These are phyloP conservation scores for Nothophytophthora sp. DNA, from an alignment of 352 stramenopile species.

Conservation along the genomic window DNA sequence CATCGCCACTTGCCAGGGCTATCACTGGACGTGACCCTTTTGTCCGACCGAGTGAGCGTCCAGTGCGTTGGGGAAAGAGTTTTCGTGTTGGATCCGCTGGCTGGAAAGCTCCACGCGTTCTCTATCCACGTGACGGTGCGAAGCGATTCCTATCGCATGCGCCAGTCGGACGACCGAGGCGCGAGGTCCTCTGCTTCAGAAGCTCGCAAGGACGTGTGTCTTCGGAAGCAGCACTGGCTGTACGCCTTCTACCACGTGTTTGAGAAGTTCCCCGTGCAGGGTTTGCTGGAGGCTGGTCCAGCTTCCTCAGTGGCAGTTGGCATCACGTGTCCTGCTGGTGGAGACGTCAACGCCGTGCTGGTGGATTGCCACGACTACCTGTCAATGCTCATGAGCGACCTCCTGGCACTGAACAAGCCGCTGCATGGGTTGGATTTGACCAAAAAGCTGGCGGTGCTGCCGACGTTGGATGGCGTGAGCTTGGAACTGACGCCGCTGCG, in stretches of 20 bases:
- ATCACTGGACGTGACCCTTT: constrained; percentile 23
- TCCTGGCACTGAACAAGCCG: constrained; percentile 39
- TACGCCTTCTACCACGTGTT: constrained; percentile 48
- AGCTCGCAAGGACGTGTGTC: constrained; percentile 5
- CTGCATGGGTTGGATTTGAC: constrained; percentile 35
- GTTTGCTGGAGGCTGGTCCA: constrained; percentile 9
- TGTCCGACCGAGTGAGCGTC: constrained; percentile 22
- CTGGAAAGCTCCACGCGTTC: constrained; percentile 20
- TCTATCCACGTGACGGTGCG: constrained; percentile 38
- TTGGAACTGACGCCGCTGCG: constrained; percentile 16
- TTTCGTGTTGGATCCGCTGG: constrained; percentile 35
- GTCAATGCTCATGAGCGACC: constrained; percentile 37
- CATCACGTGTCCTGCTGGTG: constrained; percentile 5
- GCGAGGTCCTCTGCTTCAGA: constrained; percentile 1
- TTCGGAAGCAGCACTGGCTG: constrained; percentile 25
- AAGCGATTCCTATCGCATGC: constrained; percentile 63
- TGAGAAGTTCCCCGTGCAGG: constrained; percentile 57
- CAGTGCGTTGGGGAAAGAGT: constrained; percentile 30
- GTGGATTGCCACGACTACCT: constrained; percentile 30
- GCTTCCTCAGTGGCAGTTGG: constrained; percentile 3
- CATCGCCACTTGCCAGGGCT: constrained; percentile 31
- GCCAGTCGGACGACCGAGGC: constrained; percentile 19
- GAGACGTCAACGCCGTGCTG: not conserved
- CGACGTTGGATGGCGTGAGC: not conserved
- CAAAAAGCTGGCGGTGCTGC: constrained; percentile 4